These are phyloP conservation scores for Ceratobasidium sp. DNA, from an alignment of 1,284 basidiomycete genomes.

Conservation along the genomic window DNA sequence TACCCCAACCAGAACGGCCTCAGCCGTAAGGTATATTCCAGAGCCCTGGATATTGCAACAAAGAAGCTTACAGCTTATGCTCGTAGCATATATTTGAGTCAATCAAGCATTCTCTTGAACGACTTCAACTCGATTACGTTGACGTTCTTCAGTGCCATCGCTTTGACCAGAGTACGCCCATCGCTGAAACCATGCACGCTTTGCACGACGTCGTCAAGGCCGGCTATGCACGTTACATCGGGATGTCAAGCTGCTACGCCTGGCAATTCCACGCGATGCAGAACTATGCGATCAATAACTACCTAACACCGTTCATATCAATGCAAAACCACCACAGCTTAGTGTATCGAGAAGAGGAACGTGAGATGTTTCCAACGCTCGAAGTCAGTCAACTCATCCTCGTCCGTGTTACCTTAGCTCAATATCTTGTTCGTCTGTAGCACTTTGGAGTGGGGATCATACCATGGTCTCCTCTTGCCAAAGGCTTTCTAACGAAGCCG, in stretches of 20 bases:
- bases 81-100: conserved; percentile 53
- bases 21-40: conserved; percentile 56
- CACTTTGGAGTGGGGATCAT: conserved; percentile 22
- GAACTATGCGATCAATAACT: conserved; percentile 58
- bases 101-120: conserved; percentile 22
- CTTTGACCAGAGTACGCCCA: conserved; percentile 60
- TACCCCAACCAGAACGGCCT: conserved; percentile 58
- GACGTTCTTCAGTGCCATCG: conserved; percentile 59
- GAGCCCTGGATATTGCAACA: background rate
- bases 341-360: conserved; percentile 54
- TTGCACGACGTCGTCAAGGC: conserved; percentile 61
- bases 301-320: conserved; percentile 59
- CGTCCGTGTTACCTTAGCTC: background rate
- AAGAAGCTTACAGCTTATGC: conserved; percentile 16
- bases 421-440: conserved; percentile 31
- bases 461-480: conserved; percentile 45
- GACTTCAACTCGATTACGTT: conserved; percentile 55
- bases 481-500: conserved; percentile 22
- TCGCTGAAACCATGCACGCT: conserved; percentile 62
- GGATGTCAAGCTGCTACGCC: conserved; percentile 55
- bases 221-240: conserved; percentile 62
- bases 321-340: conserved; percentile 60
- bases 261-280: conserved; percentile 53
- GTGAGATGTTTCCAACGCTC: conserved; percentile 55
- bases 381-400: conserved; percentile 47